Conservation (phyloP, 768 basidiomycete species). For the Tricholoma sp. region DNA sequence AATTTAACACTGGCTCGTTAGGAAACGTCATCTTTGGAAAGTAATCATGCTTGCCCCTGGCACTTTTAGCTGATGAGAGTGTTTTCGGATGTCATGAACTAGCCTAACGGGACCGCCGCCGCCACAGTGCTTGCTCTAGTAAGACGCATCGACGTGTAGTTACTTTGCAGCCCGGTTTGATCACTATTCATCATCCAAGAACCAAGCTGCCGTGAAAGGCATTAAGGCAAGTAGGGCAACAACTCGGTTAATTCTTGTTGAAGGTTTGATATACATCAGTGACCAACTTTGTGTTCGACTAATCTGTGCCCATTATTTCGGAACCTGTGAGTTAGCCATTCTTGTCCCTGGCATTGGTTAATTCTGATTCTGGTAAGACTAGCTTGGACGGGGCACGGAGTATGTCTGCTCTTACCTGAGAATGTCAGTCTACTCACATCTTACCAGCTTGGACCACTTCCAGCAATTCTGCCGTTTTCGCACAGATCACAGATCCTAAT, state of each 20-base stretch:
- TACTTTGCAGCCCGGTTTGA: background rate
- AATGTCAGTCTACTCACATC: slow-evolving; percentile 2
- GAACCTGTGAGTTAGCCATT: slow-evolving; percentile 28
- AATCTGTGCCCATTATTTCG: slow-evolving; percentile 3
- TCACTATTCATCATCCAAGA: slow-evolving; percentile 22
- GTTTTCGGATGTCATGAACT: slow-evolving; percentile 51
- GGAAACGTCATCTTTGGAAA: slow-evolving; percentile 55
- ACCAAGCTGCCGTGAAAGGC: slow-evolving; percentile 63
- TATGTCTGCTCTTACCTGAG: slow-evolving; percentile 15
- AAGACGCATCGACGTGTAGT: slow-evolving; percentile 11
- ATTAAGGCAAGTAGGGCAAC: slow-evolving; percentile 62
- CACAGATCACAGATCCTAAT: slow-evolving; percentile 49
- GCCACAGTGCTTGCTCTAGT: slow-evolving; percentile 45
- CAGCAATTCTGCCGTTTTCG: slow-evolving; percentile 51
- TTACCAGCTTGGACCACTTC: slow-evolving; percentile 46
- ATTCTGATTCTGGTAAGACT: slow-evolving; percentile 11
- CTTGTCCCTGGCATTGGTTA: slow-evolving; percentile 3
- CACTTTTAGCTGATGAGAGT: background rate
- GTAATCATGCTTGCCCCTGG: background rate
- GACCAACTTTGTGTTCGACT: background rate
- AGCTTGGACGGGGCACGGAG: slow-evolving; percentile 62
- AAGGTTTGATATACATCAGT: slow-evolving; percentile 22
- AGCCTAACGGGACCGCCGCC: slow-evolving; percentile 57
- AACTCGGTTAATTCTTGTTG: slow-evolving; percentile 44
- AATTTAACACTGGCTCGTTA: slow-evolving; percentile 6